Percentiles rank a stretch among this genome's conserved stretches.
Conservation (phyloP, 495 filamentous ascomycete genomes). For the Achaetomiella virescens region DNA sequence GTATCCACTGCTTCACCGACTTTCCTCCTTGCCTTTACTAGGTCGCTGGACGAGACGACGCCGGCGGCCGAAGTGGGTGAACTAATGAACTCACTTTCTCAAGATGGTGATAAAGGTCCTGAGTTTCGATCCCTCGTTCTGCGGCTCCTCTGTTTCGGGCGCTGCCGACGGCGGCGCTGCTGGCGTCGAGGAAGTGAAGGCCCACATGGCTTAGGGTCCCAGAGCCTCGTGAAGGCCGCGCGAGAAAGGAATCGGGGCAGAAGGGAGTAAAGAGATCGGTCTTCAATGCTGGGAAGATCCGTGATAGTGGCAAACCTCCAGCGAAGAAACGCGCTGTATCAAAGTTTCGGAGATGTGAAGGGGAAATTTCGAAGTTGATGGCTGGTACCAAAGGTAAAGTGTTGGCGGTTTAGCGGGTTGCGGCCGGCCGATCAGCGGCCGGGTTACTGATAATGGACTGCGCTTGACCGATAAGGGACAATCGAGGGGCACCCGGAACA, state of each 20-base stretch:
- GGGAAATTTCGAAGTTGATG: neutral
- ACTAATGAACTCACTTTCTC: conserved; percentile 56
- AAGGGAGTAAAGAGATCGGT: too few relatives aligned
- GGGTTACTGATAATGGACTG: neutral
- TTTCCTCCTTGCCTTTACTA: neutral
- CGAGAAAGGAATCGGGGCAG: neutral
- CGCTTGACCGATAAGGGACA: neutral
- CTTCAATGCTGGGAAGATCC: too few relatives aligned
- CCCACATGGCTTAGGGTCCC: conserved; percentile 5
- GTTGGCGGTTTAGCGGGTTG: conserved; percentile 1
- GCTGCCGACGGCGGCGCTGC: conserved; percentile 12
- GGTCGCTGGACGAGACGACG: neutral
- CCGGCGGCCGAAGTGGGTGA: neutral
- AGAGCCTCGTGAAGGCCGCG: neutral
- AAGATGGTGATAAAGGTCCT: conserved; percentile 78
- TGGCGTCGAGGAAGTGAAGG: conserved; percentile 8
- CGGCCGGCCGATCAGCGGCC: conserved; percentile 5
- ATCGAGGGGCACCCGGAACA: neutral
- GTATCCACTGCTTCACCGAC: neutral
- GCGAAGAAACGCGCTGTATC: neutral
- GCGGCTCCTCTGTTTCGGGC: conserved; percentile 45
- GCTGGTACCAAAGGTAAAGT: neutral
- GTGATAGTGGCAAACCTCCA: too few relatives aligned
- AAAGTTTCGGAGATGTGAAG: too few relatives aligned
- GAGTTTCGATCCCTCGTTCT: conserved; percentile 77